phyloP scores from a whole-genome alignment of 2,329 filamentous ascomycete genomes.

The Onygenales sp. region DNA sequence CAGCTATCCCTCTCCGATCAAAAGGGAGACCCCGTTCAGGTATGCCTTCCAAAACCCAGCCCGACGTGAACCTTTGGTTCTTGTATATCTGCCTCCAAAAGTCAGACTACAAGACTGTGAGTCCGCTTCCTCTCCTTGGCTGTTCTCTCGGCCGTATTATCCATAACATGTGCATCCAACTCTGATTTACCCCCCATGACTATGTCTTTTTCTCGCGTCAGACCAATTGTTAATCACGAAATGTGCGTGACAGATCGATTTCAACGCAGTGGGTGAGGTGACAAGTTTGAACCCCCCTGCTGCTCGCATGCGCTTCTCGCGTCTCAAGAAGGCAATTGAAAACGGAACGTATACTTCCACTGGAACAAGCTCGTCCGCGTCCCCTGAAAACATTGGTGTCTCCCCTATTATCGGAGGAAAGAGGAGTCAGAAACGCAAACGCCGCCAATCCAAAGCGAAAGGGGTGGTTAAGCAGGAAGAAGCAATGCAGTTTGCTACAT shows the following conservation, averaged over 20 bases:
- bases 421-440: background rate
- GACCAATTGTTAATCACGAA: background rate
- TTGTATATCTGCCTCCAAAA: slow-evolving; percentile 34
- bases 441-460: background rate
- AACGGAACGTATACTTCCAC: slow-evolving; percentile 2
- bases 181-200: background rate
- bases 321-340: slow-evolving; percentile 22
- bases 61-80: slow-evolving; percentile 32
- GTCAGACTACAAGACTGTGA: slow-evolving; percentile 28
- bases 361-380: background rate
- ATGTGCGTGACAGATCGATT: slow-evolving; percentile 27
- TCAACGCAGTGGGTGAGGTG: slow-evolving; percentile 23
- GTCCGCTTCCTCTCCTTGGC: slow-evolving; percentile 9
- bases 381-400: background rate
- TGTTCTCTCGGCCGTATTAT: background rate
- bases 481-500: background rate
- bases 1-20: background rate
- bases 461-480: background rate
- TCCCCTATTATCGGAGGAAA: background rate
- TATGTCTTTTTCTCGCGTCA: no score
- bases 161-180: background rate
- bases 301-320: slow-evolving; percentile 30
- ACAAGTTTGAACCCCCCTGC: slow-evolving; percentile 27
- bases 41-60: slow-evolving; percentile 31
- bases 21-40: slow-evolving; percentile 5